Conservation (phyloP, 2,329 filamentous ascomycete genomes). For the Pseudogymnoascus destructans region DNA sequence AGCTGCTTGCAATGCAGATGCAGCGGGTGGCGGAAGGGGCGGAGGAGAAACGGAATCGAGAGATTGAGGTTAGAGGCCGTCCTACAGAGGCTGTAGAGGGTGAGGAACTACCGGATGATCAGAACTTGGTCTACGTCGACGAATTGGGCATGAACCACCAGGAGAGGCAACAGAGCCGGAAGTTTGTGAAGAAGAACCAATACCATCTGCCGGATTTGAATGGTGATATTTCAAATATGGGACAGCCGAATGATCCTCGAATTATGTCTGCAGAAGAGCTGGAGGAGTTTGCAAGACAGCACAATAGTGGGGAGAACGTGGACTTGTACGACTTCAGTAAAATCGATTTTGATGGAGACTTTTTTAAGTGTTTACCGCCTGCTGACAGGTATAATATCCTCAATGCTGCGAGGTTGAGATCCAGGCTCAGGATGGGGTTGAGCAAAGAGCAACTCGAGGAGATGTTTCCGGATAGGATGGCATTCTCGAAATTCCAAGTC, state of each 20-base stretch:
- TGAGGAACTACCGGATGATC: slow-evolving; percentile 52
- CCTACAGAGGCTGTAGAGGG: slow-evolving; percentile 40
- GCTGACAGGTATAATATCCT: slow-evolving; percentile 94
- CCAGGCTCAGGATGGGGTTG: slow-evolving; percentile 83
- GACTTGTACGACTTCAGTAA: slow-evolving; percentile 93
- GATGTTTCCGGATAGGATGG: slow-evolving; percentile 98
- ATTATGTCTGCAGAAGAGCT: slow-evolving; percentile 95
- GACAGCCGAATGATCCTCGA: slow-evolving; percentile 77
- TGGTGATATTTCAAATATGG: slow-evolving; percentile 69
- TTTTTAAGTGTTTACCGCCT: slow-evolving; percentile 82
- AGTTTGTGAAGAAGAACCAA: slow-evolving; percentile 82
- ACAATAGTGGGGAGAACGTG: slow-evolving; percentile 84
- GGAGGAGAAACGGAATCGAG: slow-evolving; percentile 44
- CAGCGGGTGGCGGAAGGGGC: slow-evolving; percentile 82
- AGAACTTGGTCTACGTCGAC: slow-evolving; percentile 76
- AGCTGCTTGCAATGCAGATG: slow-evolving; percentile 87
- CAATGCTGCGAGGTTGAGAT: slow-evolving; percentile 81
- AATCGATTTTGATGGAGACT: slow-evolving; percentile 93
- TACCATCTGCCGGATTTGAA: slow-evolving; percentile 88
- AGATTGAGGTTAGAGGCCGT: slow-evolving; percentile 29
- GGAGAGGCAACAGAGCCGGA: slow-evolving; percentile 60
- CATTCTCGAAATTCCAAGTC: slow-evolving; percentile 91
- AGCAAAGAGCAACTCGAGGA: slow-evolving; percentile 90
- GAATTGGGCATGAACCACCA: slow-evolving; percentile 65
- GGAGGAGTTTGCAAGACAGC: slow-evolving; percentile 86